These are phyloP conservation scores for Monosporozyma aerobia DNA, from an alignment of 805 yeast genomes.

Conservation along the genomic window DNA sequence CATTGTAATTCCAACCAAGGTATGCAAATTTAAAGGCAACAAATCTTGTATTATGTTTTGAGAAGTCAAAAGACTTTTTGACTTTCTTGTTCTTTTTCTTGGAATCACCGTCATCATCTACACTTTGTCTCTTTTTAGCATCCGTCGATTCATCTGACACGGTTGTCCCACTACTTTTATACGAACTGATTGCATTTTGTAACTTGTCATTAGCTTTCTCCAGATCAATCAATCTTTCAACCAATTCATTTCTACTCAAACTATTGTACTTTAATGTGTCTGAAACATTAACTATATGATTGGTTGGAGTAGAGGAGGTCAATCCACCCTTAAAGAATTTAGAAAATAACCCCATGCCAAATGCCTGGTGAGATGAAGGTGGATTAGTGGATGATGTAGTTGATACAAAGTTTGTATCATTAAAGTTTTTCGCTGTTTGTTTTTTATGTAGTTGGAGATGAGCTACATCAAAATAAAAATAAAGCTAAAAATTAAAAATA, in stretches of 20 bases:
- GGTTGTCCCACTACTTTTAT: neutral
- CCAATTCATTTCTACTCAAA: constrained; percentile 62
- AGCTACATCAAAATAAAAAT: neutral
- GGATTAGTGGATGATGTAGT: neutral
- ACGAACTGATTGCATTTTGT: constrained; percentile 1
- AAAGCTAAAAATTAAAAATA: constrained; percentile 10
- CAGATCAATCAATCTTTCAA: constrained; percentile 45
- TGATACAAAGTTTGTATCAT: neutral
- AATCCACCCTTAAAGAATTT: constrained; percentile 10
- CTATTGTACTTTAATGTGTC: constrained; percentile 34
- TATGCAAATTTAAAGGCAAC: constrained; percentile 81
- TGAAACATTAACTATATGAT: neutral
- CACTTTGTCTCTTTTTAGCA: neutral
- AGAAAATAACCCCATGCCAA: constrained; percentile 12
- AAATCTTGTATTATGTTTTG: constrained; percentile 51
- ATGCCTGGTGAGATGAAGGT: neutral
- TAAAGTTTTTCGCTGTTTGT: neutral
- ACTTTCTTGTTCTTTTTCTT: constrained; percentile 24
- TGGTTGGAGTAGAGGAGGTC: neutral
- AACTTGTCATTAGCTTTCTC: constrained; percentile 31
- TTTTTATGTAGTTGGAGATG: neutral
- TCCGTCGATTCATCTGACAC: neutral
- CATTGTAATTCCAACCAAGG: constrained; percentile 91
- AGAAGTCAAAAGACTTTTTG: constrained; percentile 51
- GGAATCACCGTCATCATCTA: neutral